Evolutionary conservation across 2,329 filamentous ascomycete genomes (phyloP), one percentile per base, ranked within the genome.

Genomic region (Colletotrichum australisinense): DNA sequence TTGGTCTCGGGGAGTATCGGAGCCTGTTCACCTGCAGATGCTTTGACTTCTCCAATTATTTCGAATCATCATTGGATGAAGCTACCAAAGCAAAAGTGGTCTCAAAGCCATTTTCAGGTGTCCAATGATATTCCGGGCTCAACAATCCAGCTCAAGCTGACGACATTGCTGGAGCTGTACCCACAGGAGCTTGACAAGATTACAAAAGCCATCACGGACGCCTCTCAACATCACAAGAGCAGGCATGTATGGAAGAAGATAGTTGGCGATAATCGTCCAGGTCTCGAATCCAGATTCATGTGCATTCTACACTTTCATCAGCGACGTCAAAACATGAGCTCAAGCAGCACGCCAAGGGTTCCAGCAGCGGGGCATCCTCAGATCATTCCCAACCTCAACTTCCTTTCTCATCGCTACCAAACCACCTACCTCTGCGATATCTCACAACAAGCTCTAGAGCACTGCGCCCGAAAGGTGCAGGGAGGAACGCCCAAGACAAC

Each of bases 391-490:
- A 85, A 82, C 3, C 77, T 91, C 11, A 80, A 80, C 63, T 81
- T 83, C 30, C 79, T 89, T 59, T 79, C 83, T 72, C 75, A 84
- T 38, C 80, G 83, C 35, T 91, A 84, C 80, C 79, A 78, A 2
- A 82, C 86, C 42, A 86, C 83, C 1, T 84, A 85, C 73, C 81
- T 91, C 55, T 89, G 88, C 79, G 88, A 90, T 71, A 81, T 87
- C 12, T 90, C 88, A 0, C 30, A 68, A 2, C 66, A 78, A 24
- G 74, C 80, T 1, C 77, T 81, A 1, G 74, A 70, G 0, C 75
- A 79, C 64, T 82, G 81, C 70, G 58, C 75, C 9, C 66, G 49
- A 1, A 80, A 75, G 42, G 71, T 82, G 3, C 57, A 67, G 11
- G 69, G 69, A 1, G 70, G 68, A 7, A 63, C 30, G 5, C 77